phyloP scores from a whole-genome alignment of 2,329 filamentous ascomycete genomes.

The Intubia oerlemansii region DNA sequence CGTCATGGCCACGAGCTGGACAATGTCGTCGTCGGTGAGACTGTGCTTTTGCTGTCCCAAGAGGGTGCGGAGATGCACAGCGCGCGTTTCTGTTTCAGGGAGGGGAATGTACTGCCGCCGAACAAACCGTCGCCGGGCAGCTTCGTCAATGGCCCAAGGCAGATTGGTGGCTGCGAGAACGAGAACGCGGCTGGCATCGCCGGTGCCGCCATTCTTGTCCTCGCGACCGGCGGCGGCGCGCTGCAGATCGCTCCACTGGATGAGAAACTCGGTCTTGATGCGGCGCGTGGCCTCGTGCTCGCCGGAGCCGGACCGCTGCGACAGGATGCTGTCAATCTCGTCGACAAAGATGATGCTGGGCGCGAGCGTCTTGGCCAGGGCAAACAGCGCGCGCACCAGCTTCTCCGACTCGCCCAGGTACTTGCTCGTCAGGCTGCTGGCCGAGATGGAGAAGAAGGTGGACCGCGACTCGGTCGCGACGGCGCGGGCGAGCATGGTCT shows the following conservation, averaged over 20 bases:
- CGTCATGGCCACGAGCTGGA: slow-evolving; percentile 54
- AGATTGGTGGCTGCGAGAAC: slow-evolving; percentile 91
- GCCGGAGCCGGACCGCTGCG: slow-evolving; percentile 57
- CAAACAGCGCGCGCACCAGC: slow-evolving; percentile 78
- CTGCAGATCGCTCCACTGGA: slow-evolving; percentile 84
- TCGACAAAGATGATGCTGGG: slow-evolving; percentile 97
- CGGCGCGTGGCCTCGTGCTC: slow-evolving; percentile 85
- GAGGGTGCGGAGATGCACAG: slow-evolving; percentile 56
- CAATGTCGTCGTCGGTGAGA: slow-evolving; percentile 49
- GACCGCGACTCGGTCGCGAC: slow-evolving; percentile 89
- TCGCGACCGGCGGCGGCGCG: slow-evolving; percentile 78
- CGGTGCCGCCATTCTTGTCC: slow-evolving; percentile 45
- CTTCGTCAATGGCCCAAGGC: slow-evolving; percentile 95
- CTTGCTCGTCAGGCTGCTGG: slow-evolving; percentile 85
- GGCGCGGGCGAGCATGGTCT: slow-evolving; percentile 90
- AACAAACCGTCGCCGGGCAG: slow-evolving; percentile 75
- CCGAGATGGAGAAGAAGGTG: slow-evolving; percentile 93
- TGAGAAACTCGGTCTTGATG: slow-evolving; percentile 95
- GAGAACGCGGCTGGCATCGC: slow-evolving; percentile 72
- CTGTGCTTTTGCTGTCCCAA: slow-evolving; percentile 75
- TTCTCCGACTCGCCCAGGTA: slow-evolving; percentile 95
- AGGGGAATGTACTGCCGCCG: slow-evolving; percentile 89
- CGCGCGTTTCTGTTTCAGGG: slow-evolving; percentile 65
- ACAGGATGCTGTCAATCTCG: slow-evolving; percentile 88
- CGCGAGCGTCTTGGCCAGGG: slow-evolving; percentile 68